Percentiles rank a stretch among this genome's conserved stretches.
Evolutionary conservation across 768 basidiomycete genomes (phyloP).

Genomic region (Leccinum uliginosum): DNA sequence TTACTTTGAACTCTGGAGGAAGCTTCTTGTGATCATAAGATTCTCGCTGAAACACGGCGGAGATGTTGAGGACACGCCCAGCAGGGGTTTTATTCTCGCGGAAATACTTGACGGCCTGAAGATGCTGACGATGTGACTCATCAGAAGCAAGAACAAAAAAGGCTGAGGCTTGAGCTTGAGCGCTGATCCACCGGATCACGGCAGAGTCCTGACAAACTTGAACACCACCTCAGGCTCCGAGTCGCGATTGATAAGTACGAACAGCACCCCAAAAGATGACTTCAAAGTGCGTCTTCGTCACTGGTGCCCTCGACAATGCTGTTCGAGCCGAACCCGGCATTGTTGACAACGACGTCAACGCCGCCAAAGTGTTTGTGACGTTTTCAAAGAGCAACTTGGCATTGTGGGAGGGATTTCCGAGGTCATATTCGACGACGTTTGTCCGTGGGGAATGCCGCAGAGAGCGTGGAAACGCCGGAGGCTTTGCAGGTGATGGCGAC

Average conservation of each 20-base stretch:
- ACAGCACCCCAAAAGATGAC: constrained; percentile 32
- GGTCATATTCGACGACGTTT: constrained; percentile 28
- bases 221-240: too few relatives aligned
- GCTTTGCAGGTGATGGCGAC: constrained; percentile 26
- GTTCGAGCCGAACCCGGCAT: constrained; percentile 22
- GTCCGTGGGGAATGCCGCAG: constrained; percentile 9
- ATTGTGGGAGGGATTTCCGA: constrained; percentile 20
- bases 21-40: constrained; percentile 24
- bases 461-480: constrained; percentile 15
- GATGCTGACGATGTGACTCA: too few relatives aligned
- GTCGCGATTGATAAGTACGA: constrained; percentile 18
- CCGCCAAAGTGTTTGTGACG: constrained; percentile 25
- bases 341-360: constrained; percentile 33
- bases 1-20: constrained; percentile 19
- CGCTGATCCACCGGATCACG: too few relatives aligned
- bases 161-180: too few relatives aligned
- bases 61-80: constrained; percentile 20
- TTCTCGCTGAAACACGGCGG: constrained; percentile 18
- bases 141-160: constrained; percentile 1
- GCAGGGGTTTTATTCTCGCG: constrained; percentile 23
- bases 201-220: too few relatives aligned
- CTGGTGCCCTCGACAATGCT: constrained; percentile 25
- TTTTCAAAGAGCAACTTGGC: constrained; percentile 17
- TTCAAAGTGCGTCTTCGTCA: constrained; percentile 28
- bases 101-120: constrained; percentile 27